A percentile compares a stretch with the other conserved stretches of the same genome.
These are phyloP conservation scores for Cyclotella baltica DNA, from an alignment of 108 stramenopile genomes.

Conservation along the genomic window DNA sequence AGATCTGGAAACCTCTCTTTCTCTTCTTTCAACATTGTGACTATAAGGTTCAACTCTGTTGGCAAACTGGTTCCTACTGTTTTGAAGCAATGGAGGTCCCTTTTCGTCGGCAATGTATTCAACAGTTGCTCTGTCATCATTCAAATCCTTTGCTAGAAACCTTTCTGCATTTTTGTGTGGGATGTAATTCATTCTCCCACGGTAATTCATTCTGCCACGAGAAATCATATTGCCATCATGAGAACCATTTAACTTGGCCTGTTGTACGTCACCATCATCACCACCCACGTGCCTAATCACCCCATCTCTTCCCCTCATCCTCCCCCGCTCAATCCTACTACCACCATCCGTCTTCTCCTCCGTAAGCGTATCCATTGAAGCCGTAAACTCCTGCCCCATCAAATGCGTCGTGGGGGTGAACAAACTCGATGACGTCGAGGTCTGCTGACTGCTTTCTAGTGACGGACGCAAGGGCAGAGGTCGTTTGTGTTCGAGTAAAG, in stretches of 20 bases:
- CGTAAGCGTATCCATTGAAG: slow-evolving; percentile 4
- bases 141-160: neutral
- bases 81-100: no score
- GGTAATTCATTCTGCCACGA: neutral
- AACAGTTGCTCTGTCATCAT: neutral
- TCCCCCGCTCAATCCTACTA: neutral
- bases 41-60: no score
- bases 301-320: neutral
- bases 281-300: no score
- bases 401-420: neutral
- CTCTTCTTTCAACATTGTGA: no score
- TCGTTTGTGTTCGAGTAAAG: neutral
- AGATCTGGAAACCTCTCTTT: no score
- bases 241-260: no score
- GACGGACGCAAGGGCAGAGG: neutral
- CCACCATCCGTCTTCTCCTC: neutral
- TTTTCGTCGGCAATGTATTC: neutral
- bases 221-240: no score
- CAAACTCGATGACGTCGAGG: neutral
- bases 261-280: no score
- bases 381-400: neutral
- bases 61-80: no score
- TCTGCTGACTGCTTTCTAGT: neutral
- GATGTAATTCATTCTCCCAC: no score
- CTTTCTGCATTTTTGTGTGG: neutral